phyloP scores from a whole-genome alignment of 23 red algal genomes.

The Agarophyton chilense region DNA sequence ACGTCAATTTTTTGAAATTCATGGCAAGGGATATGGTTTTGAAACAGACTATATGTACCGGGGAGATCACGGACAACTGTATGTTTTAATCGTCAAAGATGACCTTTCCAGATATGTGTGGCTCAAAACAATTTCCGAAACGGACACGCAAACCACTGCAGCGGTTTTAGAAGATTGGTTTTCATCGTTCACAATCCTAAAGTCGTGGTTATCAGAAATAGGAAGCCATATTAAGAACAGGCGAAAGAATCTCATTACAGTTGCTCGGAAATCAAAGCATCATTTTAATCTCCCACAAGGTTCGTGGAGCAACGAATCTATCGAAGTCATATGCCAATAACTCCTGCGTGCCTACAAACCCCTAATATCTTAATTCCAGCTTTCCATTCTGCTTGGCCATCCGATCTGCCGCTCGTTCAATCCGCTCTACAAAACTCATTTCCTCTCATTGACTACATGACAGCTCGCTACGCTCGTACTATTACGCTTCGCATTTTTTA shows the following conservation, averaged over 20 bases:
- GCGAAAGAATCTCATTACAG: background rate
- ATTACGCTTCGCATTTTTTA: too few relatives aligned
- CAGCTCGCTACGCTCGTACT: too few relatives aligned
- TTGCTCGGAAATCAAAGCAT: background rate
- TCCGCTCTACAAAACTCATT: conserved; percentile 29
- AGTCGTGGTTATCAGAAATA: conserved; percentile 12
- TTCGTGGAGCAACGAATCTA: conserved; percentile 11
- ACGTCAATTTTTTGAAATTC: too few relatives aligned
- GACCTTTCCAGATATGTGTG: background rate
- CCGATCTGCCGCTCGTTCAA: background rate
- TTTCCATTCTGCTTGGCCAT: background rate
- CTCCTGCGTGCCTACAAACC: background rate
- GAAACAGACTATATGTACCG: too few relatives aligned
- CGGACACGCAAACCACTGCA: background rate
- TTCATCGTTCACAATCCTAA: background rate
- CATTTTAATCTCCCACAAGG: conserved; percentile 4
- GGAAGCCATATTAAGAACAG: conserved; percentile 19
- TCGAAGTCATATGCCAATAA: conserved; percentile 10
- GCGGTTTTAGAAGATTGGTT: conserved; percentile 20
- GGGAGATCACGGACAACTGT: background rate
- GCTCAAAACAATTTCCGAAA: background rate
- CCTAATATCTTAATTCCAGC: background rate
- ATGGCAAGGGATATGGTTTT: too few relatives aligned
- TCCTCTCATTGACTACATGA: too few relatives aligned
- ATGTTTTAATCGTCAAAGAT: conserved; percentile 34